Evolutionary conservation across 192 early-diverging fungal genomes (phyloP).

Genomic region (Coemansia sp.): DNA sequence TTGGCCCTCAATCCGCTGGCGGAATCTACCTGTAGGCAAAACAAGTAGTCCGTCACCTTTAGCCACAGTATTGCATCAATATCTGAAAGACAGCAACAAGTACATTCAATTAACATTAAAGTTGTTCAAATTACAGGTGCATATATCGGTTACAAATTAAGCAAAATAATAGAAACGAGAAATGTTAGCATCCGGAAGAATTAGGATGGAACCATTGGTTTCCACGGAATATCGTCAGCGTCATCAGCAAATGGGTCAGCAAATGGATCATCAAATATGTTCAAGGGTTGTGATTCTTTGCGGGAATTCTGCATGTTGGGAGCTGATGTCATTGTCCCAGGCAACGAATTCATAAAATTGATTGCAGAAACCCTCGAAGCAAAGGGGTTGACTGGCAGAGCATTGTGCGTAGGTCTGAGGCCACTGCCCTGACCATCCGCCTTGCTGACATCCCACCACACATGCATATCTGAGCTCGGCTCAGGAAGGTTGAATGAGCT

Average conservation of each 20-base stretch:
- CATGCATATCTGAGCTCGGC: slow-evolving; percentile 35
- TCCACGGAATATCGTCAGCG: slow-evolving; percentile 19
- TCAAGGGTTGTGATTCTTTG: neutral
- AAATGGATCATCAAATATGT: slow-evolving; percentile 35
- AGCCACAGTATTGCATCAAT: slow-evolving; percentile 1
- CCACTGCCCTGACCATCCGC: neutral
- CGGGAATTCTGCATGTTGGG: neutral
- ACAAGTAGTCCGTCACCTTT: neutral
- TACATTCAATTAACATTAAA: slow-evolving; percentile 1
- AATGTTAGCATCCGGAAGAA: neutral
- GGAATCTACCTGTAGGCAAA: slow-evolving; percentile 27
- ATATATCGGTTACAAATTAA: neutral
- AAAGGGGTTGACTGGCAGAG: slow-evolving; percentile 33
- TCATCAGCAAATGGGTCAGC: slow-evolving; percentile 18
- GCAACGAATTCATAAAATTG: slow-evolving; percentile 6
- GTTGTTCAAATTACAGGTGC: neutral
- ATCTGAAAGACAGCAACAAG: neutral
- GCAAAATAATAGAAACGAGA: neutral
- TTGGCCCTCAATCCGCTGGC: slow-evolving; percentile 55
- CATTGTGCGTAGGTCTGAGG: neutral
- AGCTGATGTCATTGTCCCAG: slow-evolving; percentile 3
- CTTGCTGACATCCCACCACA: slow-evolving; percentile 35
- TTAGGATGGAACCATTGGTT: slow-evolving; percentile 31
- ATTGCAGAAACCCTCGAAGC: slow-evolving; percentile 17
- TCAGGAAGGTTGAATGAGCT: slow-evolving; percentile 11